Evolutionary conservation across 2,329 filamentous ascomycete genomes (phyloP).

Genomic region (Trematosphaeria pertusa): DNA sequence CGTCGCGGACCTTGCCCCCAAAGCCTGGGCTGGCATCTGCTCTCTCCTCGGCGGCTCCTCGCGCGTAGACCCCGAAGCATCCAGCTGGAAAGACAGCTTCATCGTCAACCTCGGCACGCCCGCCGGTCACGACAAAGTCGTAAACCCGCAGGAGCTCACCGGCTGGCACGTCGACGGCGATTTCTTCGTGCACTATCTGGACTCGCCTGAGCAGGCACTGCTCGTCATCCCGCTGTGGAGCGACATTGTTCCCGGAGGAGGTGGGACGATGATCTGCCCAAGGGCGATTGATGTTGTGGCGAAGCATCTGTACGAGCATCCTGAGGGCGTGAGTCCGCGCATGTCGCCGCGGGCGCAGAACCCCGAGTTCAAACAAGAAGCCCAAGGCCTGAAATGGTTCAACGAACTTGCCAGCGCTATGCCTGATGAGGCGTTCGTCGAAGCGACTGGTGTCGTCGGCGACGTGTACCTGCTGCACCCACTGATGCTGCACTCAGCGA

Average conservation of each 20-base stretch:
- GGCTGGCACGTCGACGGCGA: conserved; percentile 76
- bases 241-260: conserved; percentile 66
- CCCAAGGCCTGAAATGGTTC: conserved; percentile 56
- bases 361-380: conserved; percentile 52
- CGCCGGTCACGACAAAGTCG: conserved; percentile 57
- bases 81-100: conserved; percentile 70
- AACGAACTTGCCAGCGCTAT: conserved; percentile 47
- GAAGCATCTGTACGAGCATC: conserved; percentile 64
- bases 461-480: conserved; percentile 68
- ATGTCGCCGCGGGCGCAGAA: conserved; percentile 64
- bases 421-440: conserved; percentile 56
- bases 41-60: conserved; percentile 69
- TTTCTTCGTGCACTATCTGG: conserved; percentile 75
- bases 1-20: conserved; percentile 65
- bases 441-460: conserved; percentile 61
- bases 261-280: conserved; percentile 70
- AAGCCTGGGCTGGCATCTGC: conserved; percentile 71
- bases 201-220: conserved; percentile 72
- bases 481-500: conserved; percentile 65
- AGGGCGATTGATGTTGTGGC: conserved; percentile 65
- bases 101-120: conserved; percentile 72
- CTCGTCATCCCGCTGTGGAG: conserved; percentile 73
- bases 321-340: conserved; percentile 69
- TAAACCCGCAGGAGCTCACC: conserved; percentile 60
- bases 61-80: conserved; percentile 47